Conservation (phyloP, 306 rosid genomes). For the Gleditsia sinensis region DNA sequence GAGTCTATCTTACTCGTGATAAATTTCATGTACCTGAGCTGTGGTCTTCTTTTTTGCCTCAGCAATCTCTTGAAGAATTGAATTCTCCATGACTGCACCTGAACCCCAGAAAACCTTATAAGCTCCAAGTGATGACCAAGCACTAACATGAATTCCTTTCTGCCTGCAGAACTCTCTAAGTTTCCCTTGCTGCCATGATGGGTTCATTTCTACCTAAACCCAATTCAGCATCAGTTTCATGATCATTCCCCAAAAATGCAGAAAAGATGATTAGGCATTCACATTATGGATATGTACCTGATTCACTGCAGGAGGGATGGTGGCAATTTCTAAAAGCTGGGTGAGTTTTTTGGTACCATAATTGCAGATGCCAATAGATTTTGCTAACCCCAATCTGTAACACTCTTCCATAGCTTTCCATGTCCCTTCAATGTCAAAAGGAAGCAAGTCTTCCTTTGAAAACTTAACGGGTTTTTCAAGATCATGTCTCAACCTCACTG, state of each 20-base stretch:
- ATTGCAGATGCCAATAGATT: slow-evolving; percentile 54
- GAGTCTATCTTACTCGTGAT: slow-evolving; percentile 1
- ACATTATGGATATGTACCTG: slow-evolving; percentile 43
- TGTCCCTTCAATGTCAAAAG: slow-evolving; percentile 59
- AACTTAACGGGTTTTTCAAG: slow-evolving; percentile 35
- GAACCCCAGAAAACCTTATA: slow-evolving; percentile 52
- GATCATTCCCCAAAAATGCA: neutral
- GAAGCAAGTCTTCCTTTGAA: slow-evolving; percentile 48
- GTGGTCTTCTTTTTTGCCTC: slow-evolving; percentile 39
- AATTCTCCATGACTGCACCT: slow-evolving; percentile 54
- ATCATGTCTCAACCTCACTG: slow-evolving; percentile 52
- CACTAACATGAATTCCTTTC: slow-evolving; percentile 56
- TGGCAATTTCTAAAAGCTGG: slow-evolving; percentile 42
- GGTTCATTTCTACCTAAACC: slow-evolving; percentile 55
- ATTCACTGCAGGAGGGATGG: slow-evolving; percentile 49
- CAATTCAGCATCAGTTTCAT: slow-evolving; percentile 5
- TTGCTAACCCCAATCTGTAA: slow-evolving; percentile 47
- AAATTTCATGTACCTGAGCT: slow-evolving; percentile 46
- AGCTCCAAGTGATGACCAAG: slow-evolving; percentile 61
- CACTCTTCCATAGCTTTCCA: slow-evolving; percentile 64
- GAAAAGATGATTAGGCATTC: neutral
- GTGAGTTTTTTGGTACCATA: slow-evolving; percentile 47
- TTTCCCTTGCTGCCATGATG: slow-evolving; percentile 56
- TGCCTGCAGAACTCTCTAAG: slow-evolving; percentile 45
- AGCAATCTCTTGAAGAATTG: slow-evolving; percentile 51